These are phyloP conservation scores for Fusarium paranaense DNA, from an alignment of 2,329 filamentous ascomycete genomes.

Conservation along the genomic window DNA sequence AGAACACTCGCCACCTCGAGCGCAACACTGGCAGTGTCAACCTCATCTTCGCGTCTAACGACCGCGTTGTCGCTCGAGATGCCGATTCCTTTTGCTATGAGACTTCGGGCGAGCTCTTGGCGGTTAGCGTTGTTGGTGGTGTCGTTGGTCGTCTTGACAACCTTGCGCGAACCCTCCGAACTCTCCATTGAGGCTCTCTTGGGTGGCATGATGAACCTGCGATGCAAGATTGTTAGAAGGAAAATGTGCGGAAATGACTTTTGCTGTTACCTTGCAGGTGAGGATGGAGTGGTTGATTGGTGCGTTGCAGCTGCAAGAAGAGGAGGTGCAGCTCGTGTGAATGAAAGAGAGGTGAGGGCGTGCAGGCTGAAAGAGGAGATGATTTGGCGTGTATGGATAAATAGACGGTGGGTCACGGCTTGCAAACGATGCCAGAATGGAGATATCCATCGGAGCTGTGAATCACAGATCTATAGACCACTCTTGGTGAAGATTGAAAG, in stretches of 20 bases:
- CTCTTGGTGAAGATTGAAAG: neutral
- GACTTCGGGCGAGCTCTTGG: neutral
- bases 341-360: neutral
- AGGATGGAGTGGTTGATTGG: neutral
- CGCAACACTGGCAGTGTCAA: neutral
- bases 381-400: neutral
- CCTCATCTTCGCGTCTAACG: neutral
- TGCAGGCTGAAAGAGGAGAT: neutral
- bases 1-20: neutral
- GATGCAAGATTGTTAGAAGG: neutral
- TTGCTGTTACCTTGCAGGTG: neutral
- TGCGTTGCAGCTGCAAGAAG: neutral
- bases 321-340: neutral
- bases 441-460: neutral
- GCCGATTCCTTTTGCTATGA: neutral
- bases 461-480: neutral
- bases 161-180: neutral
- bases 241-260: neutral
- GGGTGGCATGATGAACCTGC: neutral
- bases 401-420: neutral
- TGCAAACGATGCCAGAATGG: neutral
- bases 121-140: neutral
- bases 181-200: neutral
- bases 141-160: neutral
- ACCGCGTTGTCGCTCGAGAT: neutral